Conservation (phyloP, 2,329 filamentous ascomycete species). For the Cercospora citrullina region DNA sequence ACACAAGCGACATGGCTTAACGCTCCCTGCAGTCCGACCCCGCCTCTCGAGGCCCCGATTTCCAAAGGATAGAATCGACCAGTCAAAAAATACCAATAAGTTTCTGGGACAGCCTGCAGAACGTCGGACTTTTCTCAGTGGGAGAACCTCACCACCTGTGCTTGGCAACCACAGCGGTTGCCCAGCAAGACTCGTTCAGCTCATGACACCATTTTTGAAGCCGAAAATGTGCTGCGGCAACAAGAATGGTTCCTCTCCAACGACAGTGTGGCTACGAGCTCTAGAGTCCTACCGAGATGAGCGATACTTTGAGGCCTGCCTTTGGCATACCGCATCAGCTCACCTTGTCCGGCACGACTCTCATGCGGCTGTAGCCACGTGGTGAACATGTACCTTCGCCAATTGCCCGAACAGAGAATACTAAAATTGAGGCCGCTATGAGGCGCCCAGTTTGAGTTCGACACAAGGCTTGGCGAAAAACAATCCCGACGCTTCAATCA, state of each 20-base stretch:
- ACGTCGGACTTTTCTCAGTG: not conserved
- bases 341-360: not conserved
- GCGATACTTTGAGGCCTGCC: not conserved
- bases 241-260: not conserved
- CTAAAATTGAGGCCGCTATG: not conserved
- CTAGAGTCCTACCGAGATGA: not conserved
- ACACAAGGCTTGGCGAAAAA: not conserved
- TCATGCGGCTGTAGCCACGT: not conserved
- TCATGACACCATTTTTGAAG: not conserved
- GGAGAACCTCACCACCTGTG: not conserved
- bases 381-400: not conserved
- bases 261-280: not conserved
- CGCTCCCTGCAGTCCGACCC: not conserved
- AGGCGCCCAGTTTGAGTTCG: not conserved
- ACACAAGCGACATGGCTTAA: not conserved
- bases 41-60: not conserved
- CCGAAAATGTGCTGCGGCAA: not conserved
- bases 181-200: not conserved
- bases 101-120: not conserved
- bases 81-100: not conserved
- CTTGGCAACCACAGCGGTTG: not conserved
- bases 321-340: not conserved
- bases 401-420: not conserved
- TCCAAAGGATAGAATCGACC: not conserved
- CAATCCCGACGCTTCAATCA: not conserved